Conservation (phyloP, 192 early-diverging fungal genomes). For the Coemansia sp. region DNA sequence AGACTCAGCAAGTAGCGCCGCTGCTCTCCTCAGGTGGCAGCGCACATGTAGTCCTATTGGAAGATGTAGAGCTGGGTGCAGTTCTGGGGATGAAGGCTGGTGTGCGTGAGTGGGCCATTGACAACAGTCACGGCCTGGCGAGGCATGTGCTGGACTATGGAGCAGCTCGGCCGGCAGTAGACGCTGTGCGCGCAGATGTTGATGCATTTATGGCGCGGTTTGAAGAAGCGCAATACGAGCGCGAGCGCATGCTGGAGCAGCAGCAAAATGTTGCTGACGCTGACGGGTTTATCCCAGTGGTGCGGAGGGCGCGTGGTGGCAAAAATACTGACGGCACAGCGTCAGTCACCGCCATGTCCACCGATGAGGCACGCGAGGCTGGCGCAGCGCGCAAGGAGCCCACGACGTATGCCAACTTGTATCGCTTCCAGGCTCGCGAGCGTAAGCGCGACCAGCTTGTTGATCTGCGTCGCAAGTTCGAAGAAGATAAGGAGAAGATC, state of each 20-base stretch:
- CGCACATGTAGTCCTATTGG: slow-evolving; percentile 72
- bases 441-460: slow-evolving; percentile 84
- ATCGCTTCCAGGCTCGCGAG: slow-evolving; percentile 95
- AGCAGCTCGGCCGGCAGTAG: slow-evolving; percentile 41
- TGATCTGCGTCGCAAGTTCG: slow-evolving; percentile 88
- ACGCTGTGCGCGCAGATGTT: slow-evolving; percentile 62
- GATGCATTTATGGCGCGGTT: slow-evolving; percentile 79
- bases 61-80: slow-evolving; percentile 63
- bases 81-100: slow-evolving; percentile 64
- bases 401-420: slow-evolving; percentile 81
- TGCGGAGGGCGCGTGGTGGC: slow-evolving; percentile 65
- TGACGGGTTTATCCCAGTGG: slow-evolving; percentile 90
- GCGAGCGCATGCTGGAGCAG: slow-evolving; percentile 64
- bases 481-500: slow-evolving; percentile 88
- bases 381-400: slow-evolving; percentile 65
- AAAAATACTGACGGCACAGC: slow-evolving; percentile 71
- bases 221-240: slow-evolving; percentile 72
- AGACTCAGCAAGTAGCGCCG: slow-evolving; percentile 39
- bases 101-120: slow-evolving; percentile 43
- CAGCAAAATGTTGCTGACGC: slow-evolving; percentile 83
- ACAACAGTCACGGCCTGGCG: slow-evolving; percentile 27
- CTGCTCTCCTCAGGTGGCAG: slow-evolving; percentile 59
- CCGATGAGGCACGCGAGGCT: slow-evolving; percentile 61
- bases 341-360: slow-evolving; percentile 62
- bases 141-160: slow-evolving; percentile 48